Evolutionary conservation across 345 rosid species (phyloP), one percentile per base, ranked within the genome.

Genomic region (Moringa oleifera): DNA sequence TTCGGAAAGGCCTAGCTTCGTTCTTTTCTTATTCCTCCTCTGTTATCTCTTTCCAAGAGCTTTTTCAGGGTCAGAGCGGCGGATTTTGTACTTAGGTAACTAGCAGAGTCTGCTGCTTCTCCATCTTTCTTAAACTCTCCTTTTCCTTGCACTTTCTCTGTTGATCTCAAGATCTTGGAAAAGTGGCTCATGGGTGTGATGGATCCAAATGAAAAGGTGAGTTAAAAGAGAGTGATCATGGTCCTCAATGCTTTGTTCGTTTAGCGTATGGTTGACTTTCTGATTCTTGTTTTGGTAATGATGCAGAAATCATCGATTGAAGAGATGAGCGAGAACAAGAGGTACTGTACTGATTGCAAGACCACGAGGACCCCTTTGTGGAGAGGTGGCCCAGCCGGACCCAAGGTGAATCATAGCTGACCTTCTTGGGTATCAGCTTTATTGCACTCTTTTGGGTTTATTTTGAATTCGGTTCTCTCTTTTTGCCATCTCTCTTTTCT

Each of bases 341-440:
- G 78, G 83, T 67, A 52, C 37, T 92, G 98, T 49, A 49, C 73
- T 55, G 88, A 81, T 47, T 89, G 98, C 74, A 85, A 77, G 51
- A 84, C 93, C 62, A 85, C 93, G 10, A 83, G 70, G 76, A 92
- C 96, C 18, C 98, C 98, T 23, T 73, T 89, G 72, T 92, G 96
- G 98, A 80, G 98, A 80, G 82, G 82, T 66, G 98, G 98, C 23
- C 96, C 95, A 41, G 71, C 84, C 58, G 96, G 95, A 18, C 98
- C 98, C 21, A 89, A 85, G 88, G 98, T 89, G 23, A 62, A 19
- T 67, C 56, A 41, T 11, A 15, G 47, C 6, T 15, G 13, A 4
- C 17, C 47, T 7, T 5, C 47, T 41, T 41, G 16, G 47, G 2
- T 16, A 9, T 13, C 64, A 23, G 19, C 33, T 45, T 15, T 17